These are phyloP conservation scores for Pythium brassicae DNA, from an alignment of 352 stramenopile species.

Conservation along the genomic window DNA sequence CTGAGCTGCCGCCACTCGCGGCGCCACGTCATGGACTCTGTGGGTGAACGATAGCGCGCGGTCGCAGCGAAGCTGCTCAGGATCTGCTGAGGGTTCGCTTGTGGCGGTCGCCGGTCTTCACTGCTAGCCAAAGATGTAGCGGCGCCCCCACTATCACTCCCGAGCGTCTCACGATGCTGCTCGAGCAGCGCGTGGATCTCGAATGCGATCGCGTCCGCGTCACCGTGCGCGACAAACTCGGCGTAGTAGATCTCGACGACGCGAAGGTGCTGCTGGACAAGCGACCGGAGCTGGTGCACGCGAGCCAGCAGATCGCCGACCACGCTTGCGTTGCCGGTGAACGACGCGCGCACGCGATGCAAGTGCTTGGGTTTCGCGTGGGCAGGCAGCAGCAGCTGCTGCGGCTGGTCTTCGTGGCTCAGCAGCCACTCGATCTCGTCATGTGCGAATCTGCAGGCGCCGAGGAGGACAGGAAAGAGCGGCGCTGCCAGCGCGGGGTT, in stretches of 20 bases:
- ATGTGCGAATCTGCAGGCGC: constrained; percentile 23
- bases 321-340: constrained; percentile 13
- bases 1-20: constrained; percentile 66
- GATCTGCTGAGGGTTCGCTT: constrained; percentile 17
- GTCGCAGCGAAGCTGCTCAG: constrained; percentile 37
- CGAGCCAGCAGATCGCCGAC: constrained; percentile 19
- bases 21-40: constrained; percentile 24
- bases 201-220: constrained; percentile 43
- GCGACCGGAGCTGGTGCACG: constrained; percentile 19
- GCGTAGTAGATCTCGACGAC: constrained; percentile 36
- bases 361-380: constrained; percentile 53
- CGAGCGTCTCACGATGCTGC: too few relatives aligned
- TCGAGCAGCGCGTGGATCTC: constrained; percentile 20
- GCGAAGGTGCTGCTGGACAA: constrained; percentile 18
- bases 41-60: constrained; percentile 21
- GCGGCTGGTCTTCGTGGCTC: constrained; percentile 18
- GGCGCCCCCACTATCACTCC: too few relatives aligned
- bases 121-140: neutral
- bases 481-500: constrained; percentile 34
- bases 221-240: constrained; percentile 32
- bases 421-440: constrained; percentile 55
- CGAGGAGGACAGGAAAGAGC: constrained; percentile 43
- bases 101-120: neutral
- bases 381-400: constrained; percentile 28
- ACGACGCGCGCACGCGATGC: constrained; percentile 24